Evolutionary conservation across 768 basidiomycete species (phyloP), one percentile per base, ranked within the genome.

Genomic region (Suillus decipiens): DNA sequence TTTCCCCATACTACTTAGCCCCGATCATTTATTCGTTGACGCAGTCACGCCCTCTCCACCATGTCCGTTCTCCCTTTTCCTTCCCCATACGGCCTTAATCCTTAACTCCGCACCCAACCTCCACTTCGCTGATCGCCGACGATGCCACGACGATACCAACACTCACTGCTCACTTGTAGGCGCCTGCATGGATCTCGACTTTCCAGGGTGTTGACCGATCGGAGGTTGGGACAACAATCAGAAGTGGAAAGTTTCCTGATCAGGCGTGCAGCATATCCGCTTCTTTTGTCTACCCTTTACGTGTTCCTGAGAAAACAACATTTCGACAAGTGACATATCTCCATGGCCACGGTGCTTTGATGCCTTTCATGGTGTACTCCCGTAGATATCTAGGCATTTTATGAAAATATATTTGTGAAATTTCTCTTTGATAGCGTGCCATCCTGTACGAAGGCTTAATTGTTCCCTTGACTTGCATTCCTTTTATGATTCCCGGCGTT

Each of bases 281-380:
- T 47, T 47, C 43, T 45, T 45, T 45, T 45, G 43, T 47, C 12
- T 47, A 48, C 47, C 12, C 36, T 37, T 37, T 11, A 7, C 36
- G 2, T 17, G 51, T 53, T 34, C 31, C 51, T 53, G 51, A 53
- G 33, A 53, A 11, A 19, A 53, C 31, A n/a, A 34, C 51, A n/a
- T 33, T 53, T 53, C 19, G 51, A 53, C 50, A 31, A 51, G 17
- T 33, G 51, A 53, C 51, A 53, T 53, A 19, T 53, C 51, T 53
- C 51, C 51, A 53, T 53, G 51, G 31, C 31, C 48, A 51, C 31
- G 50, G 50, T 17, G 9, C 50, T 53, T 53, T 53, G 11, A 19
- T 53, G 7, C 31, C 33, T 53, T n/a, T 19, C 31, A 2, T 10
- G n/a, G 48, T 14, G 48, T 50, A 15, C 9, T 10, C 47, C 12